phyloP scores from a whole-genome alignment of 306 rosid genomes.

The Prunus kanzakura region DNA sequence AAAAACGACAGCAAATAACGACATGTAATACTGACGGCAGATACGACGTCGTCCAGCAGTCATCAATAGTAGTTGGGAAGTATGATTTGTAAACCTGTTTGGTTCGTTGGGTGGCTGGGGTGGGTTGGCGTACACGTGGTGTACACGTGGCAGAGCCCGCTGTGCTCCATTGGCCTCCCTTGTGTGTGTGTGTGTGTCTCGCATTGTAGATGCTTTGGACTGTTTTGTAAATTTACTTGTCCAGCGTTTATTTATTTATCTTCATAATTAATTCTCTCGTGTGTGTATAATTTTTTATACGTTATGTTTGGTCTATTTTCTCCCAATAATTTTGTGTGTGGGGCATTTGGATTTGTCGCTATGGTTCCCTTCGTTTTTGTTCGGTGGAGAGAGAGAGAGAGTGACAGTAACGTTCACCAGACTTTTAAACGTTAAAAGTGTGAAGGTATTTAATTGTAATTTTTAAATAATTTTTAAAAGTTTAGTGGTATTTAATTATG shows the following conservation, averaged over 20 bases:
- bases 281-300: background rate
- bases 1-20: background rate
- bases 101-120: constrained; percentile 15
- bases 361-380: background rate
- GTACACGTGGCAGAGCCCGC: constrained; percentile 8
- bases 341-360: background rate
- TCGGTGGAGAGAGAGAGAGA: background rate
- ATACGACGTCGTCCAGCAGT: background rate
- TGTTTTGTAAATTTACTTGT: background rate
- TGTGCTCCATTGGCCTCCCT: background rate
- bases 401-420: background rate
- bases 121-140: constrained; percentile 14
- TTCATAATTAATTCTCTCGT: background rate
- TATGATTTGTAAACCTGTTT: background rate
- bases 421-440: background rate
- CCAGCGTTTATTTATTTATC: background rate
- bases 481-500: too few species aligned
- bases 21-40: background rate
- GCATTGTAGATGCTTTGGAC: background rate
- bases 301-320: background rate
- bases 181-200: background rate
- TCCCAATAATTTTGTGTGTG: background rate
- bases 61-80: constrained; percentile 6
- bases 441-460: too few species aligned
- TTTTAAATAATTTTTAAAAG: too few species aligned